Conservation (phyloP, 345 rosid genomes). For the Salix caprea region DNA sequence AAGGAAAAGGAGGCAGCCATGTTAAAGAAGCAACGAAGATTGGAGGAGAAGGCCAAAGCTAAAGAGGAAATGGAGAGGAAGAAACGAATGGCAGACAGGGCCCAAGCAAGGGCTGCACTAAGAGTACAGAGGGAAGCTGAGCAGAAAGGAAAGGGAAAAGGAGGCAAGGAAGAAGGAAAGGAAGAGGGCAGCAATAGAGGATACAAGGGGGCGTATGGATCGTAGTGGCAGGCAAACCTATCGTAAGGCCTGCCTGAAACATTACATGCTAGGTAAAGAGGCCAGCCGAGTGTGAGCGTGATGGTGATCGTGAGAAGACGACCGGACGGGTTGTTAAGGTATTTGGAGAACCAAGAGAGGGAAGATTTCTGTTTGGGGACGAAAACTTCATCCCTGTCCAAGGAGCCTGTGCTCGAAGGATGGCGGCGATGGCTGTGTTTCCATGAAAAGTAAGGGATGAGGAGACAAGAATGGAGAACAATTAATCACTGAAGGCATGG, state of each 20-base stretch:
- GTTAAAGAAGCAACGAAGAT: too few species aligned
- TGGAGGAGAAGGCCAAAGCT: too few species aligned
- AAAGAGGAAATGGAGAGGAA: too few species aligned
- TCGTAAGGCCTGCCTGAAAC: slow-evolving; percentile 32
- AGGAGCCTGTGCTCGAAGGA: slow-evolving; percentile 32
- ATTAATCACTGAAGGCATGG: slow-evolving; percentile 35
- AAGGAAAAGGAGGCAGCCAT: too few species aligned
- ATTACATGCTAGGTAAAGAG: slow-evolving; percentile 26
- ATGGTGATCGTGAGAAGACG: slow-evolving; percentile 11
- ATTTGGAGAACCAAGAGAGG: slow-evolving; percentile 21
- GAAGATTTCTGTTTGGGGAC: slow-evolving; percentile 23
- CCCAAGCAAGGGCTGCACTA: too few species aligned
- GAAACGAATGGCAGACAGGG: too few species aligned
- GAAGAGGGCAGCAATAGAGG: too few species aligned
- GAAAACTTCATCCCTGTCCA: slow-evolving; percentile 29
- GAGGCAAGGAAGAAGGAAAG: too few species aligned
- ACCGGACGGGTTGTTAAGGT: slow-evolving; percentile 30
- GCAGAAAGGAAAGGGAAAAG: too few species aligned
- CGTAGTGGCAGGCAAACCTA: slow-evolving; percentile 31
- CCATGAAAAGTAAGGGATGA: slow-evolving; percentile 38
- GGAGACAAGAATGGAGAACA: slow-evolving; percentile 25
- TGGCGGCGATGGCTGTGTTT: slow-evolving; percentile 34
- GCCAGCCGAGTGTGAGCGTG: slow-evolving; percentile 33
- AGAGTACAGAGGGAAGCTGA: too few species aligned
- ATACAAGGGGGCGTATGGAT: slow-evolving; percentile 25